Percentiles rank a stretch among this genome's conserved stretches.
Evolutionary conservation across 2,329 filamentous ascomycete species (phyloP).

Genomic region (Neodidymelliopsis sp.): DNA sequence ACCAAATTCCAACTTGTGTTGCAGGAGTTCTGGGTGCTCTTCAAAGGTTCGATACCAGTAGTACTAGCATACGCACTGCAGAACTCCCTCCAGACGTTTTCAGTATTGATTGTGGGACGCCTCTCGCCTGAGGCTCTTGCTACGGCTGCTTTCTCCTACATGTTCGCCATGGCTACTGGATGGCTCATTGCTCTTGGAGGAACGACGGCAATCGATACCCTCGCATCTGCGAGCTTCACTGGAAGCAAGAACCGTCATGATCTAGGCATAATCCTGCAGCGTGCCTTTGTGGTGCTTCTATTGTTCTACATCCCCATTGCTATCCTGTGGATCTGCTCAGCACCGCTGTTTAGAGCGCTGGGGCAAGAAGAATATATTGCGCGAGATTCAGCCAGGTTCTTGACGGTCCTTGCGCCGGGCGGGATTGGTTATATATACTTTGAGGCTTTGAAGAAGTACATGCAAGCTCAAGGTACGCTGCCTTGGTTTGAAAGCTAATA

Average conservation of each 20-base stretch:
- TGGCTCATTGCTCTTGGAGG: constrained; percentile 88
- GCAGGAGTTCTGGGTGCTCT: constrained; percentile 71
- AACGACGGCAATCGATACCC: constrained; percentile 84
- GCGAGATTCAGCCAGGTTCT: constrained; percentile 73
- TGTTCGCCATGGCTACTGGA: constrained; percentile 90
- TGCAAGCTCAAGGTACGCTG: constrained; percentile 62
- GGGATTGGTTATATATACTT: constrained; percentile 89
- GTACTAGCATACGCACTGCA: constrained; percentile 86
- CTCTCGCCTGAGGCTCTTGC: constrained; percentile 81
- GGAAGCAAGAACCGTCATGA: constrained; percentile 80
- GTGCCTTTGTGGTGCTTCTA: constrained; percentile 75
- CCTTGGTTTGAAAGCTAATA: rapidly evolving
- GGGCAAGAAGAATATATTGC: constrained; percentile 83
- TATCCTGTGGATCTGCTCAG: constrained; percentile 76
- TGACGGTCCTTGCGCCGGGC: constrained; percentile 77
- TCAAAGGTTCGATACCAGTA: constrained; percentile 76
- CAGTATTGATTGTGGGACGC: constrained; percentile 81
- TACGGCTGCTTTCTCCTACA: constrained; percentile 85
- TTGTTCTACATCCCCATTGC: constrained; percentile 77
- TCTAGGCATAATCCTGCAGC: constrained; percentile 79
- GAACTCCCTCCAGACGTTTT: constrained; percentile 83
- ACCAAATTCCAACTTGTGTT: constrained; percentile 52
- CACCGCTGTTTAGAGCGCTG: constrained; percentile 74
- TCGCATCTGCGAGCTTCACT: constrained; percentile 84
- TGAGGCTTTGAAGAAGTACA: constrained; percentile 72